phyloP scores from a whole-genome alignment of 495 filamentous ascomycete species.

The Neurospora terricola region DNA sequence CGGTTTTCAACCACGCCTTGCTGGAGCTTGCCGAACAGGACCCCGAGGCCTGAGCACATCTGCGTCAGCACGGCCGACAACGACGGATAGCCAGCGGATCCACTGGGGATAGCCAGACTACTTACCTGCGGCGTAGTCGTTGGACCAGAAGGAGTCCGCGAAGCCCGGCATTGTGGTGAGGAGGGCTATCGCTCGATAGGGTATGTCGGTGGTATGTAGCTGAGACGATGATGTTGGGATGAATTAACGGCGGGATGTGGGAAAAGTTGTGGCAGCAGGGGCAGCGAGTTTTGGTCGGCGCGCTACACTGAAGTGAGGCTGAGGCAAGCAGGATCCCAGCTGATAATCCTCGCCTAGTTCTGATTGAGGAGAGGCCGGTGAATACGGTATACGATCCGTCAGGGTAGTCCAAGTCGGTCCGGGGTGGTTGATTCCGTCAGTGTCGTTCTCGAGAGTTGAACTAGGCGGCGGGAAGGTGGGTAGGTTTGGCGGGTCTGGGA shows the following conservation, averaged over 20 bases:
- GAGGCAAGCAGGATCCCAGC: slow-evolving; percentile 12
- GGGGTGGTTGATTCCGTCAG: not conserved
- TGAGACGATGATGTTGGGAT: not conserved
- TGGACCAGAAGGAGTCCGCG: slow-evolving; percentile 91
- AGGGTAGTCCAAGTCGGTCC: not conserved
- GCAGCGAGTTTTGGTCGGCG: slow-evolving; percentile 12
- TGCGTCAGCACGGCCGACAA: slow-evolving; percentile 13
- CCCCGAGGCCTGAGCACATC: slow-evolving; percentile 58
- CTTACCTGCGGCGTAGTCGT: slow-evolving; percentile 81
- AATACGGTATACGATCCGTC: not conserved
- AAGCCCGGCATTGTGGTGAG: slow-evolving; percentile 63
- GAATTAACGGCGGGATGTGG: not conserved
- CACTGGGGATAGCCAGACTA: slow-evolving; percentile 2
- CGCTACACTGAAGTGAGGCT: slow-evolving; percentile 14
- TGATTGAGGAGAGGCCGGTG: not conserved
- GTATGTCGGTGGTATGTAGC: not conserved
- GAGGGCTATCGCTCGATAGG: slow-evolving; percentile 7
- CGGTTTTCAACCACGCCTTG: slow-evolving; percentile 93
- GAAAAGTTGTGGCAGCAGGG: slow-evolving; percentile 7
- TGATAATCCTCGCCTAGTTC: not conserved
- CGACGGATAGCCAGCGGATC: not conserved
- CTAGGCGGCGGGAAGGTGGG: not conserved
- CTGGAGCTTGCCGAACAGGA: slow-evolving; percentile 94
- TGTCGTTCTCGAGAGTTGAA: not conserved
- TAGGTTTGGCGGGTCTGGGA: not conserved